Base-by-base conservation (phyloP, 2,329 filamentous ascomycete genomes). In the Ceratocystis cubensis region DNA sequence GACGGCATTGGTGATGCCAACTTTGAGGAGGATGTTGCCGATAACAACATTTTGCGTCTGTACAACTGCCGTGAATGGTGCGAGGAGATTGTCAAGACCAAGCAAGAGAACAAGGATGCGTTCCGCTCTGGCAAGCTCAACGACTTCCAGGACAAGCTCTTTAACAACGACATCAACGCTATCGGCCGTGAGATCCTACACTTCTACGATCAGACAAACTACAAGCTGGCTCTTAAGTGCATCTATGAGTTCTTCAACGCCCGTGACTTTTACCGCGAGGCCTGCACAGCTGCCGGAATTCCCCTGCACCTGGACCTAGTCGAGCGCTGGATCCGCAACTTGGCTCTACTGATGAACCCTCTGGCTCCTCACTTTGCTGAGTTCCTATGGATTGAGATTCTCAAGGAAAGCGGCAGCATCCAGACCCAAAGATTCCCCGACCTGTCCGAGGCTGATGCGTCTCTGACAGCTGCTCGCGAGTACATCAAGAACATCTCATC, bases 1-100 rank as follows among this genome's bases (percentile, higher is more conserved):
- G 94, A 99, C 73, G 90, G 89, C 70, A 91, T 96, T 69, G 88
- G 91, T 70, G 94, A 99, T 76, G 92, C 93, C 72, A 99, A 99
- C 80, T 96, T 99, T 70, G 94, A 96, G 73, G 94, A 99, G 78
- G 85, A 88, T 66, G 91, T 96, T 48, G 94, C 94, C 50, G 94
- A 97, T 77, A 89, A 87, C 74, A 92, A 87, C 73, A 95, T 96
- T 72, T 81, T 97, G 69, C 87, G 91, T 72, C 83, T 97, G 64
- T 92, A 85, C 74, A 84, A 81, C 33, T 71, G 25, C 70, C 69
- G 66, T 64, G 89, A 96, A 75, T 97, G 93, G 93, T 92, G 89
- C 69, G 91, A 97, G 76, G 90, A 96, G 73, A 83, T 89, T 72
- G 78, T 88, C 66, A 84, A 86, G 71, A 87, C 93, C 67, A 80